Percentiles rank a stretch among this genome's conserved stretches.
These are phyloP conservation scores for Colletotrichum eleusines DNA, from an alignment of 2,329 filamentous ascomycete genomes.

Conservation along the genomic window DNA sequence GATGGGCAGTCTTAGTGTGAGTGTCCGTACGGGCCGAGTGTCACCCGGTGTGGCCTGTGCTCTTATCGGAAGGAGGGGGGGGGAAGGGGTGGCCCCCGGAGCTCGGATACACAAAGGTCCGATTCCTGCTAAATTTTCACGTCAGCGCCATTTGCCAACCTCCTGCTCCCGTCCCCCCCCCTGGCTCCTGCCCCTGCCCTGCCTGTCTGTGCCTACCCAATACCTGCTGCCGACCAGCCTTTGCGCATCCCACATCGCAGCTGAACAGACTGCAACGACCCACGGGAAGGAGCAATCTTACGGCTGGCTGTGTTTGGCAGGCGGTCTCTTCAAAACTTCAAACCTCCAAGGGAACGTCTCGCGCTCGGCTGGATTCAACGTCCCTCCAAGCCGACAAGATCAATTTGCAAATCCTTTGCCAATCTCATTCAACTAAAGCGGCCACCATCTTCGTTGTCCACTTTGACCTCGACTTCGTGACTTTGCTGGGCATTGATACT, in stretches of 20 bases:
- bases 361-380: conserved; percentile 24
- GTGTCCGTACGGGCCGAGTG: too few species aligned
- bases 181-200: conserved; percentile 1
- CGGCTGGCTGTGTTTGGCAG: conserved; percentile 35
- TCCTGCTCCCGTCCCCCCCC: not conserved
- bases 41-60: not conserved
- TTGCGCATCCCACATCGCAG: conserved; percentile 22
- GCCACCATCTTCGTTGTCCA: not conserved
- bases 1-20: too few species aligned
- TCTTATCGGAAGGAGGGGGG: too few species aligned
- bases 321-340: conserved; percentile 38
- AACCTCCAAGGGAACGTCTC: conserved; percentile 27
- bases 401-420: conserved; percentile 1
- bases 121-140: conserved; percentile 8
- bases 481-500: conserved; percentile 14
- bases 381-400: conserved; percentile 13
- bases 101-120: conserved; percentile 11
- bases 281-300: conserved; percentile 17
- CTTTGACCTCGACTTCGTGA: conserved; percentile 3
- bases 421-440: not conserved
- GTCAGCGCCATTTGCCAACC: conserved; percentile 1
- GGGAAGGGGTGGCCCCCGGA: too few species aligned
- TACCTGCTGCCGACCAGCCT: not conserved
- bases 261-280: conserved; percentile 7
- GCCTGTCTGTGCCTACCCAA: not conserved